These are phyloP conservation scores for Rhizopogon roseolus DNA, from an alignment of 768 basidiomycete species.

Conservation along the genomic window DNA sequence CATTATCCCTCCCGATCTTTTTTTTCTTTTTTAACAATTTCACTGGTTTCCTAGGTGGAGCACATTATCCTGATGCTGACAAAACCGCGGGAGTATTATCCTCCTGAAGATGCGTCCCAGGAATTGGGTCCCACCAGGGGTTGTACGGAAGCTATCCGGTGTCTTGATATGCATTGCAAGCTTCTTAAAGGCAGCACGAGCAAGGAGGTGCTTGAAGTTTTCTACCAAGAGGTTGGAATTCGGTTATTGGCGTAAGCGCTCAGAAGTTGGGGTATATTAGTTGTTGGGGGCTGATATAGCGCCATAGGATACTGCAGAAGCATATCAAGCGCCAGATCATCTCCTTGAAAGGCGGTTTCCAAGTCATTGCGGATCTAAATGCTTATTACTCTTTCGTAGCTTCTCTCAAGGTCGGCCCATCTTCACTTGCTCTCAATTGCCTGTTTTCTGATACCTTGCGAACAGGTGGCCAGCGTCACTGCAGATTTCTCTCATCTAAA, in stretches of 20 bases:
- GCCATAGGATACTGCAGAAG: conserved; percentile 81
- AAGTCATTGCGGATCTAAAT: conserved; percentile 94
- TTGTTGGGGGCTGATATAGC: not conserved
- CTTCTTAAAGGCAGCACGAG: conserved; percentile 90
- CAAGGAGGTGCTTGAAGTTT: conserved; percentile 95
- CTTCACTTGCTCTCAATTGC: not conserved
- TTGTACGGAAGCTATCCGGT: conserved; percentile 85
- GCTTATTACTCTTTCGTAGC: conserved; percentile 87
- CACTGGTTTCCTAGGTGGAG: conserved; percentile 61
- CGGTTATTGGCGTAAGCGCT: conserved; percentile 71
- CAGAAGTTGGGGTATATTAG: conserved; percentile 19
- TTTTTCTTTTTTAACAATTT: not conserved
- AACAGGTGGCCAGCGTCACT: conserved; percentile 72
- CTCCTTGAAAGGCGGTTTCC: conserved; percentile 89
- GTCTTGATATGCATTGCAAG: conserved; percentile 87
- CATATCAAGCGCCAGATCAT: conserved; percentile 98
- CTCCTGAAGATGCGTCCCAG: conserved; percentile 69
- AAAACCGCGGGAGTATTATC: conserved; percentile 85
- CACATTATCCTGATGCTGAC: conserved; percentile 86
- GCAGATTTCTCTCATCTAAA: conserved; percentile 92
- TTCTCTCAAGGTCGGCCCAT: conserved; percentile 62
- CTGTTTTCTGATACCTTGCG: not conserved
- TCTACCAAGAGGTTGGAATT: conserved; percentile 96
- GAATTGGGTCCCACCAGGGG: conserved; percentile 86
- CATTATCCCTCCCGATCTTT: not conserved